A percentile compares a stretch with the other conserved stretches of the same genome.
These are phyloP conservation scores for Heterobasidion annosum DNA, from an alignment of 1,284 basidiomycete species.

Conservation along the genomic window DNA sequence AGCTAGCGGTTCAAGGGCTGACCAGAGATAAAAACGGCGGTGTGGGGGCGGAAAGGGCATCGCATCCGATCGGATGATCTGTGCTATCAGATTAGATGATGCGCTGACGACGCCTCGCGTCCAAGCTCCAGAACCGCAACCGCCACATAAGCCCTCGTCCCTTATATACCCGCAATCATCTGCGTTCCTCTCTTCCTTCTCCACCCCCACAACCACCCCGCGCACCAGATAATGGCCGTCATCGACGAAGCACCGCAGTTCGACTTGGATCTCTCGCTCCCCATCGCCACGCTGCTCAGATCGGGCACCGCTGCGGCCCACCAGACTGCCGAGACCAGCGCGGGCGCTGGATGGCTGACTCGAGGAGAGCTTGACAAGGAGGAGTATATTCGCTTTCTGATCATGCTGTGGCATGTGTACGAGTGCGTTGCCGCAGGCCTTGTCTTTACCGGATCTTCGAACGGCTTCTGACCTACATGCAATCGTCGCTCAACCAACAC, in stretches of 20 bases:
- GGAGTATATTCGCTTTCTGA: conserved; percentile 64
- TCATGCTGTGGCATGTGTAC: conserved; percentile 76
- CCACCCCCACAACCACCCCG: not conserved
- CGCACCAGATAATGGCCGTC: not conserved
- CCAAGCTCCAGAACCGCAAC: too few relatives aligned
- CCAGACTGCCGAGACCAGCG: conserved; percentile 49
- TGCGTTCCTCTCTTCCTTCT: not conserved
- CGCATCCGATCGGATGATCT: too few relatives aligned
- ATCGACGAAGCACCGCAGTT: not conserved
- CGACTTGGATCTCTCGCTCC: conserved; percentile 27
- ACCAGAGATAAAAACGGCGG: too few relatives aligned
- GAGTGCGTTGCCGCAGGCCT: conserved; percentile 37
- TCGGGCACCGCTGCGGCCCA: conserved; percentile 55
- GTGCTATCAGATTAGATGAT: too few relatives aligned
- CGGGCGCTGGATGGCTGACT: conserved; percentile 51
- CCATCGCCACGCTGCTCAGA: conserved; percentile 40
- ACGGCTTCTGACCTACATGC: not conserved
- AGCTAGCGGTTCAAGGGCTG: too few relatives aligned
- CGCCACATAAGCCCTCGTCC: too few relatives aligned
- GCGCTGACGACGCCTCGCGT: too few relatives aligned
- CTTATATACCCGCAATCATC: too few relatives aligned
- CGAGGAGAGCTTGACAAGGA: conserved; percentile 52
- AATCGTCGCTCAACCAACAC: not conserved
- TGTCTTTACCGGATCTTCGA: not conserved
- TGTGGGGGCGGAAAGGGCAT: too few relatives aligned